Percentiles rank a stretch among this genome's conserved stretches.
Conservation (phyloP, 1,139 yeast genomes). For the Yamadazyma triangularis region DNA sequence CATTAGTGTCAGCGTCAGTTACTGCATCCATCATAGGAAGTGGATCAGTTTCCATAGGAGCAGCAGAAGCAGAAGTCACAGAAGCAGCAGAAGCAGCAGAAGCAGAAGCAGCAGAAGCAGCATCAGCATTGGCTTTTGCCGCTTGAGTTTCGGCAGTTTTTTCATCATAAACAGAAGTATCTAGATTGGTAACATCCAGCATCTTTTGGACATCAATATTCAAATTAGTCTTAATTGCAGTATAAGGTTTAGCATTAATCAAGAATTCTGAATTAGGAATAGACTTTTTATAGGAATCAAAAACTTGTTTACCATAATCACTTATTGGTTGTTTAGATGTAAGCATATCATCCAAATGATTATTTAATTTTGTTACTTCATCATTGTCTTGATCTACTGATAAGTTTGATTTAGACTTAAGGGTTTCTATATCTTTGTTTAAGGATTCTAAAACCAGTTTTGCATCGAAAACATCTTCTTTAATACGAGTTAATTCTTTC, state of each 20-base stretch:
- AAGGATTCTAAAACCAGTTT: constrained; percentile 13
- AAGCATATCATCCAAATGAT: constrained; percentile 16
- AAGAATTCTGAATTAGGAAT: constrained; percentile 13
- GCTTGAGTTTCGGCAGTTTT: constrained; percentile 18
- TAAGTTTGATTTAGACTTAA: constrained; percentile 2
- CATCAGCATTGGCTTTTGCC: constrained; percentile 6
- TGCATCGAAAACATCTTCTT: constrained; percentile 16
- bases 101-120: background rate
- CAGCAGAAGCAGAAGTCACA: constrained; percentile 1
- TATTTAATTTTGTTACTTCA: constrained; percentile 5
- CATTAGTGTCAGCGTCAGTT: too few species aligned
- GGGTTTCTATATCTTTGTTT: constrained; percentile 15
- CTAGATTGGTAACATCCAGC: constrained; percentile 24
- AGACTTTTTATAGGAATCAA: constrained; percentile 13
- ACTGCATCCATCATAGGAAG: too few species aligned
- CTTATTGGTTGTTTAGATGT: constrained; percentile 11
- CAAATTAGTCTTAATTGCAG: constrained; percentile 3
- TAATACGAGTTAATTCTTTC: constrained; percentile 17
- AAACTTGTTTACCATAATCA: constrained; percentile 14
- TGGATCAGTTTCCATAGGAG: background rate
- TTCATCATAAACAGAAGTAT: constrained; percentile 5
- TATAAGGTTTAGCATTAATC: constrained; percentile 6
- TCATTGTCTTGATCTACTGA: constrained; percentile 1
- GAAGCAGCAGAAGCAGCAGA: background rate
- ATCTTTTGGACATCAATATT: constrained; percentile 14